phyloP scores from a whole-genome alignment of 306 rosid species.

The Psophocarpus tetragonolobus region DNA sequence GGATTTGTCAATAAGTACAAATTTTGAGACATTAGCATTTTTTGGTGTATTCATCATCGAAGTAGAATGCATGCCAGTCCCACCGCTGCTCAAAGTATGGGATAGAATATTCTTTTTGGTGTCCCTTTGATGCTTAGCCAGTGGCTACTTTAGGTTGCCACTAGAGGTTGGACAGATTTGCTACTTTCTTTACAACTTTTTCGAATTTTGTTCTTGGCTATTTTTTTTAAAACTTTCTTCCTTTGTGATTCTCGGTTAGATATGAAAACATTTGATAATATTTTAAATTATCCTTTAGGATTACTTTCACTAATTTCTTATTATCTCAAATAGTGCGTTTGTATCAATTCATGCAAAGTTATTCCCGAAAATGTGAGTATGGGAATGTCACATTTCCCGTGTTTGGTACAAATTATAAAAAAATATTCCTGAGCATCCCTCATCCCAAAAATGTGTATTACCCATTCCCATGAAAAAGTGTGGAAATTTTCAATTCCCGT shows the following conservation, averaged over 20 bases:
- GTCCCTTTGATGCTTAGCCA: slow-evolving; percentile 14
- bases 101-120: background rate
- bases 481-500: no score
- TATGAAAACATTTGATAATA: background rate
- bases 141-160: background rate
- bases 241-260: background rate
- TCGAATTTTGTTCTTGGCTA: background rate
- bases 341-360: no score
- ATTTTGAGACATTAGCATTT: background rate
- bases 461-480: no score
- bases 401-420: no score
- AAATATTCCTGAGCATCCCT: no score
- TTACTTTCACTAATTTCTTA: background rate
- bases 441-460: no score
- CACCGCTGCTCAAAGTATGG: background rate
- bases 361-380: no score
- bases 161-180: background rate
- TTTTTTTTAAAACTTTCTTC: no score
- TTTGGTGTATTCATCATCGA: slow-evolving; percentile 2
- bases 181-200: background rate
- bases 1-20: background rate
- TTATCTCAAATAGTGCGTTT: no score
- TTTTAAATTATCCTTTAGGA: background rate
- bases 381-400: no score
- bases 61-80: background rate